Base-by-base conservation (phyloP, 441 rosid genomes). In the Erysimum pusillum region DNA sequence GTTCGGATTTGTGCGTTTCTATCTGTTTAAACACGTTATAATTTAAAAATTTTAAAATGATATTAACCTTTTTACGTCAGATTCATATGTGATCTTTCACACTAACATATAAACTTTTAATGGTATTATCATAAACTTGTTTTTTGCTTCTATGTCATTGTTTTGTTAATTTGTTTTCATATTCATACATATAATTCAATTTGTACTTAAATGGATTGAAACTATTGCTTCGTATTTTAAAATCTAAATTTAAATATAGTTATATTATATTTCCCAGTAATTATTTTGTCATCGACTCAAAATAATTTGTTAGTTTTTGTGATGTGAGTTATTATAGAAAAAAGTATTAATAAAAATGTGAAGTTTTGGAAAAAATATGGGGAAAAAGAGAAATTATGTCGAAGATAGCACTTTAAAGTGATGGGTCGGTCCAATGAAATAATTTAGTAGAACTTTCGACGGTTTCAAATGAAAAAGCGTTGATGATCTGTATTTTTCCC, bases 381-480 rank as follows among this genome's bases (percentile, higher is more conserved):
- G 9, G 2, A 3, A 60, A 13, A 49, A 2, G 14, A 39, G 10
- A 58, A 54, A 25, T 25, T 15, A 69, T n/a, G n/a, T 41, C 6
- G 57, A 13, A 13, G 32, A 15, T 6, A 18, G 6, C 12, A 39
- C 39, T 48, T 31, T 5, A 28, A 54, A 13, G 1, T 54, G n/a
- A 54, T 12, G 5, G 18, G 42, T 36, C 15, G 60, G 73, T 57
- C 67, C 78, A 66, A 25, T 45, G 15, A 67, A 32, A 45, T 34
- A 57, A 56, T 11, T 10, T 36, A 62, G 42, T 52, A 39, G 59
- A 66, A 57, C 59, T 45, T 46, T 66, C 51, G 42, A 66, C 42
- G n/a, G 66, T 65, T 45, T 57, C 38, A 35, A 42, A 35, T 9
- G 65, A 12, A 58, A 73, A 28, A 48, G 61, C 35, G 6, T 67